These are phyloP conservation scores for Nakazawaea populi DNA, from an alignment of 805 yeast genomes.

Conservation along the genomic window DNA sequence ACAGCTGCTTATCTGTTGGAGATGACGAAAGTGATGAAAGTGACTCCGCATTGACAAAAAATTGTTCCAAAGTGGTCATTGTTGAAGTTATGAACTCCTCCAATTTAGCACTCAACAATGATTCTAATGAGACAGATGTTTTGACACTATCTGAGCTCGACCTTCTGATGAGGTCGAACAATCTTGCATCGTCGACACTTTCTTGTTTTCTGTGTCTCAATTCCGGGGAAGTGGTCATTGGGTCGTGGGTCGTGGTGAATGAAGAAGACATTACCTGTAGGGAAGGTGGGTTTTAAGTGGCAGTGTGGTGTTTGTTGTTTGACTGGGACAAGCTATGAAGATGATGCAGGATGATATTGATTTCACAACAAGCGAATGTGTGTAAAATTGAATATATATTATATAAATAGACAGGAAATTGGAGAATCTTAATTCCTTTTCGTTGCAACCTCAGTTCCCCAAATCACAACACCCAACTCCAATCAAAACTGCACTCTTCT, in stretches of 20 bases:
- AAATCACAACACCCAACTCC: not conserved
- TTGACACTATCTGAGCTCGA: constrained; percentile 6
- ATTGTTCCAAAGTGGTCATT: constrained; percentile 6
- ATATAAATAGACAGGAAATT: too few relatives aligned
- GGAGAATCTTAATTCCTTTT: not conserved
- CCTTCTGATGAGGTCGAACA: constrained; percentile 3
- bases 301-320: not conserved
- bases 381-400: too few relatives aligned
- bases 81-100: constrained; percentile 9
- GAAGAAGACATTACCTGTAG: not conserved
- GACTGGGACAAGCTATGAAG: too few relatives aligned
- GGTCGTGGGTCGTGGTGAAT: not conserved
- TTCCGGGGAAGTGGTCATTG: not conserved
- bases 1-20: not conserved
- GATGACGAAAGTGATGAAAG: not conserved
- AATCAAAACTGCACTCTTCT: not conserved
- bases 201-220: constrained; percentile 1
- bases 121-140: constrained; percentile 3
- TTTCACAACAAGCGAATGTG: too few relatives aligned
- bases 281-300: not conserved
- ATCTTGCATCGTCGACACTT: not conserved
- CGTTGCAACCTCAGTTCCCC: not conserved
- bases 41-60: not conserved
- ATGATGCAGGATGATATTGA: too few relatives aligned
- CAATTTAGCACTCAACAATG: constrained; percentile 1